Conservation (phyloP, 2,329 filamentous ascomycete species). For the Biscogniauxia sp. region DNA sequence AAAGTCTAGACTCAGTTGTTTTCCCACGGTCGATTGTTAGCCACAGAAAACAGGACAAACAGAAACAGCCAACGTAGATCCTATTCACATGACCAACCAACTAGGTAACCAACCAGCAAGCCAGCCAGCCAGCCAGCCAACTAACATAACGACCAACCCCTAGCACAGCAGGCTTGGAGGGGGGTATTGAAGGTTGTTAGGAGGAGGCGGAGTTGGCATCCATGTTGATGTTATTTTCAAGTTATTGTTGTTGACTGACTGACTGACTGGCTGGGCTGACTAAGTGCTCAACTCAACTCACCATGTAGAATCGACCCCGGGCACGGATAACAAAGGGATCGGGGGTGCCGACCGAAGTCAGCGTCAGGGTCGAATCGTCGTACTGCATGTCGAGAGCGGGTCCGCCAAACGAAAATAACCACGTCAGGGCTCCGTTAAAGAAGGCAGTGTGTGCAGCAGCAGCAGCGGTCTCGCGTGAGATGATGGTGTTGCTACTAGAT, state of each 20-base stretch:
- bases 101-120: not conserved
- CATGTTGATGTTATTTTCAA: no score
- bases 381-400: constrained; percentile 18
- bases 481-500: not conserved
- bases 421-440: constrained; percentile 18
- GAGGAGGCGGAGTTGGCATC: not conserved
- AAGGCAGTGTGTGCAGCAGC: constrained; percentile 13
- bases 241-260: no score
- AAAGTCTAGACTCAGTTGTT: constrained; percentile 26
- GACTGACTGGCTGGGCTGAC: not conserved
- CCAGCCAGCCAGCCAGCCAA: no score
- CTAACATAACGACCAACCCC: no score
- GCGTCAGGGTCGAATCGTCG: constrained; percentile 30
- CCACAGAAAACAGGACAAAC: not conserved
- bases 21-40: no score
- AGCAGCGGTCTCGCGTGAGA: not conserved
- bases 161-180: no score
- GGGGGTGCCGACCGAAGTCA: constrained; percentile 30
- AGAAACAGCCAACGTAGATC: not conserved
- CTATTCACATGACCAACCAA: not conserved
- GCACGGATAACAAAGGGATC: constrained; percentile 30
- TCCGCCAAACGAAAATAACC: constrained; percentile 17
- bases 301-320: constrained; percentile 27
- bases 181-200: not conserved
- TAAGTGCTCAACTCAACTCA: constrained; percentile 10